Evolutionary conservation across 2,329 filamentous ascomycete species (phyloP), one percentile per base, ranked within the genome.

Genomic region (Tolypocladium tundrense): DNA sequence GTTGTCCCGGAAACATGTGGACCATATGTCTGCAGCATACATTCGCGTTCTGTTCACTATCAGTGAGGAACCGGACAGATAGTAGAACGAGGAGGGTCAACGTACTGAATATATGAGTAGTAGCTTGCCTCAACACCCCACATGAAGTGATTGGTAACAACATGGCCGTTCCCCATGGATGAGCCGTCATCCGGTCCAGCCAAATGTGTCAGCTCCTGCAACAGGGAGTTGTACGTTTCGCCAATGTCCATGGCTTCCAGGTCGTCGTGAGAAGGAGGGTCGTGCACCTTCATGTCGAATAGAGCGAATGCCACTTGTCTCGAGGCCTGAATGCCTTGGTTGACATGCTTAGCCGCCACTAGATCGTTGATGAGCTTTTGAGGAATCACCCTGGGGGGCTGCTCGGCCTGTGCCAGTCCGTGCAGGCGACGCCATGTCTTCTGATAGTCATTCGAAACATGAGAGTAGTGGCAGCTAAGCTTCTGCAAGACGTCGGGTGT

Each of bases 261-360:
- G 37, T 11, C 37, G 43, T 53, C 56, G 27, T 57, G 56, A 19
- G 51, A 31, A 2, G 21, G 54, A 5, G 57, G 57, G 33, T 58
- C 50, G 50, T 58, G 54, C 14, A 59, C 54, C n/a, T 53, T 45
- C 54, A 54, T 53, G 40, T 59, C 57, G 13, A 56, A 56, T 2
- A 56, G 1, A 48, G 39, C 55, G 10, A 56, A 16, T 4, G 43
- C 54, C 1, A 56, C 48, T n/a, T 59, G 59, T 7, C 54, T 43
- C 54, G 80, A 69, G 57, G 79, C 78, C 66, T 76, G 76, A 11
- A 81, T 66, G 1, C 76, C 77, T 35, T 74, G 73, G 60, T 80
- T 80, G 61, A 79, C 72, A 64, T 79, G 74, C 65, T 79, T 80
- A 24, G 77, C 77, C 51, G 73, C 74, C 62, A 79, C 74, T 45